Evolutionary conservation across 2,329 filamentous ascomycete species (phyloP).

Genomic region (Eurotiales sp.): DNA sequence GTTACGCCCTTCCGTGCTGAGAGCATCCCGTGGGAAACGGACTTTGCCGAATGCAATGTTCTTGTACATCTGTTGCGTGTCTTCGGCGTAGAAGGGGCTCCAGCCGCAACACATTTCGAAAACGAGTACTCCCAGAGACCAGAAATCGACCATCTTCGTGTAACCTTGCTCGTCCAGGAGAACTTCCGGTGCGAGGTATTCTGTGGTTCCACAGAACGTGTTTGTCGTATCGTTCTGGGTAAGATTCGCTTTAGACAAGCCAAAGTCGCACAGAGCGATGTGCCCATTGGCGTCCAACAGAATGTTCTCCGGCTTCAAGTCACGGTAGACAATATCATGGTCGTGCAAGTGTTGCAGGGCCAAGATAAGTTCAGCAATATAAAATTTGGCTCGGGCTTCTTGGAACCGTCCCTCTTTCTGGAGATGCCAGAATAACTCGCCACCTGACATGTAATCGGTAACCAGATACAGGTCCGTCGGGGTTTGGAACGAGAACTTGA

Average conservation of each 20-base stretch:
- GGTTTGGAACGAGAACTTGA: constrained; percentile 99
- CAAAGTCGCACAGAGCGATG: constrained; percentile 96
- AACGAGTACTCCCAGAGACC: constrained; percentile 94
- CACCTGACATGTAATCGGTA: constrained; percentile 98
- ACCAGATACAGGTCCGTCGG: constrained; percentile 96
- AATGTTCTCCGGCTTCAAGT: constrained; percentile 97
- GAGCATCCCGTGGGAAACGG: constrained; percentile 87
- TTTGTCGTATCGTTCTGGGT: constrained; percentile 98
- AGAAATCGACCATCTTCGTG: constrained; percentile 99
- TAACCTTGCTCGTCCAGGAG: constrained; percentile 94
- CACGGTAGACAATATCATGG: constrained; percentile 96
- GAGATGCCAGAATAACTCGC: constrained; percentile 97
- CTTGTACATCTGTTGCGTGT: constrained; percentile 99
- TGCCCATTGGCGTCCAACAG: constrained; percentile 94
- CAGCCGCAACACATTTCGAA: constrained; percentile 99
- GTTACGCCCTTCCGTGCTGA: constrained; percentile 91
- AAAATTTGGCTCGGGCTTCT: constrained; percentile 93
- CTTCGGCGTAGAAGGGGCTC: constrained; percentile 98
- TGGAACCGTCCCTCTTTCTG: constrained; percentile 96
- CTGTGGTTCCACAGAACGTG: constrained; percentile 97
- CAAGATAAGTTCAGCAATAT: constrained; percentile 95
- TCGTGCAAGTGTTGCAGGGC: constrained; percentile 93
- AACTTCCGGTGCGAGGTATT: constrained; percentile 94
- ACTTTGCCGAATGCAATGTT: constrained; percentile 99
- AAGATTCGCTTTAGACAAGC: constrained; percentile 93